These are phyloP conservation scores for Porcisia hertigi DNA, from an alignment of 208 protist genomes.

Conservation along the genomic window DNA sequence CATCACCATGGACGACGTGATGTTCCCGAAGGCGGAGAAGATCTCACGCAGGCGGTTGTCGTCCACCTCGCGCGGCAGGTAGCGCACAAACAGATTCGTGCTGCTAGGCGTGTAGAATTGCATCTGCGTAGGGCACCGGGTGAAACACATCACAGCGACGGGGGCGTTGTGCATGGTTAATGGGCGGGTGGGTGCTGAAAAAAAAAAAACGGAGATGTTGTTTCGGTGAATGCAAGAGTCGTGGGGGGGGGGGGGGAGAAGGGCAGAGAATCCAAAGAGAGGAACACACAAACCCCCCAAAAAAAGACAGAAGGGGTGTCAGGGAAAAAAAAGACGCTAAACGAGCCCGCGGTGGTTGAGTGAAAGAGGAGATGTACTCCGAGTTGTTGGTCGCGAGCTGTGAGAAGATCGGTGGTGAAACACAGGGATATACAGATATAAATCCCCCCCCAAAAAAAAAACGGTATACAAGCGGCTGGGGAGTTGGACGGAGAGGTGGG, in stretches of 20 bases:
- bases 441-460: too few species aligned
- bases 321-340: too few species aligned
- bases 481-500: too few species aligned
- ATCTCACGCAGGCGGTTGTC: slow-evolving; percentile 30
- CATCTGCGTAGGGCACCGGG: slow-evolving; percentile 16
- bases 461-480: too few species aligned
- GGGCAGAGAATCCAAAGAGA: too few species aligned
- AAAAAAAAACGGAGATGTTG: slow-evolving; percentile 4
- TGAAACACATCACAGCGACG: background rate
- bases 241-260: background rate
- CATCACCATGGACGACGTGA: slow-evolving; percentile 52
- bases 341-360: too few species aligned
- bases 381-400: too few species aligned
- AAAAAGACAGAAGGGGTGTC: too few species aligned
- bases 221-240: slow-evolving; percentile 10
- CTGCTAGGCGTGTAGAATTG: slow-evolving; percentile 39
- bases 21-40: slow-evolving; percentile 36
- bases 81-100: slow-evolving; percentile 55
- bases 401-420: too few species aligned
- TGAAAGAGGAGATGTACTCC: too few species aligned
- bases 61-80: slow-evolving; percentile 36
- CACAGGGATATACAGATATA: too few species aligned
- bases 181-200: background rate
- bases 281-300: too few species aligned
- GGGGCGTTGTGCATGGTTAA: background rate